Evolutionary conservation across 176 grass and related monocot genomes (phyloP).

Genomic region (Aegilops sharonensis): DNA sequence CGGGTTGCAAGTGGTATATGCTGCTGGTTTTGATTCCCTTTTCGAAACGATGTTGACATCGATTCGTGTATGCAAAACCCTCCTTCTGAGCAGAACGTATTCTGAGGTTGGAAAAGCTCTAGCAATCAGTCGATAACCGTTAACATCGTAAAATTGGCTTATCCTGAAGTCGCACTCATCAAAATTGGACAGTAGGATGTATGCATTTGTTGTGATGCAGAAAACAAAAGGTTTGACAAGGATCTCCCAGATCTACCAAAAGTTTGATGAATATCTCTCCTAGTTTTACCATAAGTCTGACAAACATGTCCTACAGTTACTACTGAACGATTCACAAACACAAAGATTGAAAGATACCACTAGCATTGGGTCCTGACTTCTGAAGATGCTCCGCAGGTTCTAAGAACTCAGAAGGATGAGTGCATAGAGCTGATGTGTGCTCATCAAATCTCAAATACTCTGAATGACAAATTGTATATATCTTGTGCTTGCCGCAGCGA

Average conservation of each 20-base stretch:
- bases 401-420: slow-evolving; percentile 15
- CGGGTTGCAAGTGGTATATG: slow-evolving; percentile 25
- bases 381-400: slow-evolving; percentile 8
- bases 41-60: neutral
- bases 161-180: slow-evolving; percentile 34
- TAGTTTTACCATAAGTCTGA: neutral
- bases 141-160: slow-evolving; percentile 31
- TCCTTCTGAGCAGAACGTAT: slow-evolving; percentile 16
- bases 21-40: slow-evolving; percentile 35
- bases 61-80: slow-evolving; percentile 13
- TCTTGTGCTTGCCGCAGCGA: slow-evolving; percentile 52
- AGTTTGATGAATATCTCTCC: neutral
- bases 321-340: neutral
- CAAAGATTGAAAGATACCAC: neutral
- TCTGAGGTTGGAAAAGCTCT: neutral
- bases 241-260: slow-evolving; percentile 21
- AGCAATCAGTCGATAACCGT: slow-evolving; percentile 27
- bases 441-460: neutral
- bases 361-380: slow-evolving; percentile 5
- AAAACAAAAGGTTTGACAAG: slow-evolving; percentile 21
- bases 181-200: slow-evolving; percentile 6
- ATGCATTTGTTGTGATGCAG: slow-evolving; percentile 28
- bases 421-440: neutral
- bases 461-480: slow-evolving; percentile 10
- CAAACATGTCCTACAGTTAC: neutral